Percentiles rank a stretch among this genome's conserved stretches.
Evolutionary conservation across 148 eudicot genomes (phyloP).

Genomic region (Camellia sinensis): DNA sequence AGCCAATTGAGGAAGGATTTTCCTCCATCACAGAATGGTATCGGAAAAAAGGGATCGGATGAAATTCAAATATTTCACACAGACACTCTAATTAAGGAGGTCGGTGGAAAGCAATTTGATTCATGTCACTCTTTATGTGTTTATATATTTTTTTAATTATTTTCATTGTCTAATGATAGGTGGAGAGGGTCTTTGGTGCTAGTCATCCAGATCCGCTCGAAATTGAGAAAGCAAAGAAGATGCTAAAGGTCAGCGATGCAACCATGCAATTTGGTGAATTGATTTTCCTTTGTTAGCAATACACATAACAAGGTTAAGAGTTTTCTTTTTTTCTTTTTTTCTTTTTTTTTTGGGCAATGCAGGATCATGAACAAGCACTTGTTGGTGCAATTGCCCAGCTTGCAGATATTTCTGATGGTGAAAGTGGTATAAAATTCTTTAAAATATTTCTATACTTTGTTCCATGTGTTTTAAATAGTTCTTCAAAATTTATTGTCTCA

Average conservation of each 20-base stretch:
- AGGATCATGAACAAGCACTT: conserved; percentile 62
- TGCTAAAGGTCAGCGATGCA: conserved; percentile 43
- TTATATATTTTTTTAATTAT: not conserved
- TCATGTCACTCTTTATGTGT: not conserved
- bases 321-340: not conserved
- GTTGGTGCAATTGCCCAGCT: conserved; percentile 50
- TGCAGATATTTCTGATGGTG: conserved; percentile 56
- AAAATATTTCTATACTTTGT: not conserved
- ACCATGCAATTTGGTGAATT: not conserved
- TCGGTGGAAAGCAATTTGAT: conserved; percentile 16
- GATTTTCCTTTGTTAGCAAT: not conserved
- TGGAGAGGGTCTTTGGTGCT: conserved; percentile 59
- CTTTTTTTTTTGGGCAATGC: not conserved
- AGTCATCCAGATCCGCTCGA: conserved; percentile 57
- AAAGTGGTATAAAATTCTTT: conserved; percentile 40
- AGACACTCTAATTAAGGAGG: conserved; percentile 63
- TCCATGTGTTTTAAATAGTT: not conserved
- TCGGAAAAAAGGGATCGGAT: conserved; percentile 45
- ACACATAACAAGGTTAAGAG: not conserved
- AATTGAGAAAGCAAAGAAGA: conserved; percentile 62
- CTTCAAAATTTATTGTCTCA: not conserved
- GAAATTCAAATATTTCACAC: conserved; percentile 62
- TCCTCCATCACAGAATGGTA: conserved; percentile 58
- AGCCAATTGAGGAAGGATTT: conserved; percentile 49
- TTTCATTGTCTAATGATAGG: conserved; percentile 31